These are phyloP conservation scores for Trypanosoma lewisi DNA, from an alignment of 208 protist genomes.

Conservation along the genomic window DNA sequence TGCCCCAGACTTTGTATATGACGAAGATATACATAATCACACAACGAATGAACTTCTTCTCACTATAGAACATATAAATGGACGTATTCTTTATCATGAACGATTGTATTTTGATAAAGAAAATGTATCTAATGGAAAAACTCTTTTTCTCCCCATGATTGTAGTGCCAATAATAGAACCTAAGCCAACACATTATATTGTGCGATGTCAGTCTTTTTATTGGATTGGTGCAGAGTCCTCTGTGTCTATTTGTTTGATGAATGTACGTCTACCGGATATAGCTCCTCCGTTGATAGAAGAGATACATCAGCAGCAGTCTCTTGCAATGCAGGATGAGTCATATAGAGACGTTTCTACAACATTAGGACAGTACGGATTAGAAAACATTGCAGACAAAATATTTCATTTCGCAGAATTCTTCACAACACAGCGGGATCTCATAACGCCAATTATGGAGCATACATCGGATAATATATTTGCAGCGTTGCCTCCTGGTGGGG, in stretches of 20 bases:
- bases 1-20: conserved; percentile 95
- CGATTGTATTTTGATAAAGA: conserved; percentile 25
- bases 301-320: conserved; percentile 60
- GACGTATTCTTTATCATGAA: conserved; percentile 98
- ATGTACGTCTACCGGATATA: conserved; percentile 87
- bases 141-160: conserved; percentile 84
- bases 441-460: conserved; percentile 92
- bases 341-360: conserved; percentile 62
- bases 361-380: conserved; percentile 83
- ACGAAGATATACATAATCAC: conserved; percentile 89
- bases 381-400: conserved; percentile 65
- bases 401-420: conserved; percentile 94
- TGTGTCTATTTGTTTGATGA: conserved; percentile 93
- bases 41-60: conserved; percentile 93
- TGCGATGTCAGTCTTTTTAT: conserved; percentile 87
- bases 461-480: conserved; percentile 94
- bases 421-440: conserved; percentile 94
- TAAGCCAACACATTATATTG: conserved; percentile 94
- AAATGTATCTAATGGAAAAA: conserved; percentile 62
- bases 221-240: conserved; percentile 81
- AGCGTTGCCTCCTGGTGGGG: conserved; percentile 93
- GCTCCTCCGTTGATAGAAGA: conserved; percentile 69
- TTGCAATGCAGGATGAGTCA: conserved; percentile 65
- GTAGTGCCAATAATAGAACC: conserved; percentile 98
- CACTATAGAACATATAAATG: conserved; percentile 94